Base-by-base conservation (phyloP, 805 yeast species). In the Yarrowia osloensis region DNA sequence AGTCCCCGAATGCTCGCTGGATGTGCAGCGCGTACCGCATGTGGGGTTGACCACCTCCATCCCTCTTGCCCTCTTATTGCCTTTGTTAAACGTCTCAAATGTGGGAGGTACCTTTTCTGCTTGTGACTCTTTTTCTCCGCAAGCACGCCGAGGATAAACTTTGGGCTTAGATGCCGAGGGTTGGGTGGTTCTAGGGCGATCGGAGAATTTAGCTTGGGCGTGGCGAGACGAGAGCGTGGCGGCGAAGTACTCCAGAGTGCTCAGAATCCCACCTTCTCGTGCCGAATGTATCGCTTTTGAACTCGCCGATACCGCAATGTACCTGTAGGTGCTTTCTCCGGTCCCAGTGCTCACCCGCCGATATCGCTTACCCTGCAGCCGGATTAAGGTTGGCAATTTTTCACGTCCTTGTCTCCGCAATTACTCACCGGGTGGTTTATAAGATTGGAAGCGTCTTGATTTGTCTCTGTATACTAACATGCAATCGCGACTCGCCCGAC, bases 341-440 rank as follows among this genome's bases (percentile, higher is more conserved):
- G 37, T 24, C 22, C 33, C 33, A 54, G 33, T 8, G n/a, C 33
- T 9, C n/a, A 17, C n/a, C n/a, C 46, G 63, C 63, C 63, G 63
- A 57, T 57, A 57, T 57, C 63, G 63, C 63, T 57, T 57, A 57
- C 63, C 63, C 63, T 57, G 63, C 63, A 39, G 63, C 63, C 33
- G 19, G 6, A 39, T 40, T 57, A 57, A 40, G 42, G 63, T 57
- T 57, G 63, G 63, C 63, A 57, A 57, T 57, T 57, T 57, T 57
- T 57, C 63, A 57, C 63, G 49, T 57, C 63, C 63, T 57, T 57
- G 63, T 57, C 61, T 54, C 49, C 63, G 63, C 63, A 57, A 57
- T 57, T 57, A 57, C 63, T 57, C 63, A 57, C 42, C 47, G 49
- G 29, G 37, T 28, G 63, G 63, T 57, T 57, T 57, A 57, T 57